phyloP scores from a whole-genome alignment of 768 basidiomycete genomes.

The Rhodotorula taiwanensis region DNA sequence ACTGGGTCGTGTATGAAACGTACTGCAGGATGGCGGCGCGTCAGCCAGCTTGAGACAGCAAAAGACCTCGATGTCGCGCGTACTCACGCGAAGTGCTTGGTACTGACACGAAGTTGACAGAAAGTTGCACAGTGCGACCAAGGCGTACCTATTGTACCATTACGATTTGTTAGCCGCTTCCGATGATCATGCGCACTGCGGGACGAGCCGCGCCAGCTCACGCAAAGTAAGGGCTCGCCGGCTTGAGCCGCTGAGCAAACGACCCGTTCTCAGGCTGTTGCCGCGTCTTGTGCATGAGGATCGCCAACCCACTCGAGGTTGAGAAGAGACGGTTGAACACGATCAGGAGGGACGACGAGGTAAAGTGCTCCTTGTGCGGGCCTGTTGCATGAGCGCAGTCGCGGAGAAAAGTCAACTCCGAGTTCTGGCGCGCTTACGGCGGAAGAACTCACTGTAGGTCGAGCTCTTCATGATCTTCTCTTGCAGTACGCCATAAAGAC shows the following conservation, averaged over 20 bases:
- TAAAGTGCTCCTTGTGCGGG: conserved; percentile 32
- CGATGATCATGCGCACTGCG: background rate
- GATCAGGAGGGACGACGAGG: conserved; percentile 37
- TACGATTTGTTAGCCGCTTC: background rate
- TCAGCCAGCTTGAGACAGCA: no score
- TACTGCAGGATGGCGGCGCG: no score
- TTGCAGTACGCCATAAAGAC: conserved; percentile 32
- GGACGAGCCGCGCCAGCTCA: background rate
- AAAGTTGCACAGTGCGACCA: conserved; percentile 39
- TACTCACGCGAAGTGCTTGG: conserved; percentile 30
- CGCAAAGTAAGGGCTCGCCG: conserved; percentile 5
- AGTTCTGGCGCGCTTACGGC: background rate
- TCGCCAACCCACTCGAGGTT: conserved; percentile 23
- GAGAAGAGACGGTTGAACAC: conserved; percentile 37
- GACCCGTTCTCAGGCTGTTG: conserved; percentile 1
- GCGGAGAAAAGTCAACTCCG: background rate
- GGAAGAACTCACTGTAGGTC: conserved; percentile 28
- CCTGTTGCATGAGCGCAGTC: conserved; percentile 11
- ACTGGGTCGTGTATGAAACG: conserved; percentile 36
- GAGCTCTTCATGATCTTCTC: conserved; percentile 41
- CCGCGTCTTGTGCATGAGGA: conserved; percentile 21
- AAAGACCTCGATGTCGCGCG: no score
- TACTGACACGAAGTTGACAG: conserved; percentile 38
- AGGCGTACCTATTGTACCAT: conserved; percentile 19
- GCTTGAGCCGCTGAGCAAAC: conserved; percentile 9